Evolutionary conservation across 2,329 filamentous ascomycete species (phyloP).

Genomic region (Verticillium albo-atrum): DNA sequence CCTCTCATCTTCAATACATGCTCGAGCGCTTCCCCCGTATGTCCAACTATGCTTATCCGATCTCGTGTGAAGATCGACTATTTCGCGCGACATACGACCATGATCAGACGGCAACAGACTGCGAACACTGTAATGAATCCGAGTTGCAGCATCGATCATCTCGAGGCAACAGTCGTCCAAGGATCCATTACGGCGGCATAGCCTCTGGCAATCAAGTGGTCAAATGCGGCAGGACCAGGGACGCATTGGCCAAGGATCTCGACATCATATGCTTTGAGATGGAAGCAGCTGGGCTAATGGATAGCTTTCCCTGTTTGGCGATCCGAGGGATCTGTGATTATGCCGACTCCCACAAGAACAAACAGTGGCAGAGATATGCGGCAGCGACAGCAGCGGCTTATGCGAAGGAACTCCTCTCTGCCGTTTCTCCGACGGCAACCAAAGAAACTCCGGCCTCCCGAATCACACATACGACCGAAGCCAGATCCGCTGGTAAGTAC

Average conservation of each 20-base stretch:
- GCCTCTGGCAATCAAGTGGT: slow-evolving; percentile 4
- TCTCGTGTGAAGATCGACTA: no score
- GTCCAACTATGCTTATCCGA: no score
- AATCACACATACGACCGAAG: no score
- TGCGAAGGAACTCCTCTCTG: slow-evolving; percentile 14
- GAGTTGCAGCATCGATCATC: not conserved
- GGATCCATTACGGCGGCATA: slow-evolving; percentile 7
- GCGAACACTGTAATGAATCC: not conserved
- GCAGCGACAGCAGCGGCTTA: slow-evolving; percentile 24
- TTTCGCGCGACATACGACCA: not conserved
- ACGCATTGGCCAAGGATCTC: slow-evolving; percentile 15
- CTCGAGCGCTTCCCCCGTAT: no score
- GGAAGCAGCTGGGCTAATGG: slow-evolving; percentile 18
- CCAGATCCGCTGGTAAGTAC: no score
- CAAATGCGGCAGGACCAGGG: slow-evolving; percentile 13
- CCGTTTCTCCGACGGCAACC: not conserved
- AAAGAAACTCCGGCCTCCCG: no score
- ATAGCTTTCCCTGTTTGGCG: slow-evolving; percentile 21
- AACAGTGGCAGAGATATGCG: slow-evolving; percentile 28
- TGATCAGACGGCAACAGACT: not conserved
- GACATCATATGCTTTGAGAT: slow-evolving; percentile 19
- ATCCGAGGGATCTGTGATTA: slow-evolving; percentile 33
- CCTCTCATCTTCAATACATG: no score
- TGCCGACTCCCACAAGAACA: slow-evolving; percentile 31
- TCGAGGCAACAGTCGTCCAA: not conserved